A percentile compares a stretch with the other conserved stretches of the same genome.
phyloP scores from a whole-genome alignment of 768 basidiomycete genomes.

The Tulasnella sp. region DNA sequence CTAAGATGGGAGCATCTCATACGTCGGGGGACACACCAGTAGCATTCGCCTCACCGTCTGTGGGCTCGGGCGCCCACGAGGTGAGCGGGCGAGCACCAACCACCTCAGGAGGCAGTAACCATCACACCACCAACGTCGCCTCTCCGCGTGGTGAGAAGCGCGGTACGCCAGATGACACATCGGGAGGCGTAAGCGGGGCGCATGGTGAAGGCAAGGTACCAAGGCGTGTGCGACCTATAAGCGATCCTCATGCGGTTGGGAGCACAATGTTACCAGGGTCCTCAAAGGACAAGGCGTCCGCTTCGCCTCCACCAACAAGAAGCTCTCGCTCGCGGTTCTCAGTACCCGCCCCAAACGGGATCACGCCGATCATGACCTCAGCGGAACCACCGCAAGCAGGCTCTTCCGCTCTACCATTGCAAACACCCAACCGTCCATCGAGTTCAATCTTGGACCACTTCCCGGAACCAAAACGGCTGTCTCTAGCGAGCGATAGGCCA shows the following conservation, averaged over 20 bases:
- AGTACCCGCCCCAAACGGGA: background rate
- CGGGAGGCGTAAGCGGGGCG: background rate
- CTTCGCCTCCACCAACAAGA: background rate
- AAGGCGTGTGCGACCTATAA: slow-evolving; percentile 10
- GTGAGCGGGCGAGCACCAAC: slow-evolving; percentile 4
- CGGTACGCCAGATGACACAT: slow-evolving; percentile 1
- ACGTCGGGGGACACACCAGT: background rate
- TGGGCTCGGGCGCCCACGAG: background rate
- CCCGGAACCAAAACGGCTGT: slow-evolving; percentile 38
- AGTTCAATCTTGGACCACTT: background rate
- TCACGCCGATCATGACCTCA: background rate
- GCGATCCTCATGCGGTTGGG: slow-evolving; percentile 26
- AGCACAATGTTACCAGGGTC: slow-evolving; percentile 2
- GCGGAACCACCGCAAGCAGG: background rate
- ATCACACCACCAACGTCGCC: background rate
- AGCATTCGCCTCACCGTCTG: background rate
- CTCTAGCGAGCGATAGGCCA: slow-evolving; percentile 56
- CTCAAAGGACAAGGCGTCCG: slow-evolving; percentile 1
- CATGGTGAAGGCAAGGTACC: slow-evolving; percentile 28
- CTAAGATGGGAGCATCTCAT: background rate
- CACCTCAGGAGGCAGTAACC: slow-evolving; percentile 19
- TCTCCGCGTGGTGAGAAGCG: background rate
- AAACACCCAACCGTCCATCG: background rate
- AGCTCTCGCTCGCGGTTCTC: background rate
- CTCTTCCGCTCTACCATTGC: background rate